Evolutionary conservation across 768 basidiomycete genomes (phyloP).

Genomic region (Neoboletus subvelutipes): DNA sequence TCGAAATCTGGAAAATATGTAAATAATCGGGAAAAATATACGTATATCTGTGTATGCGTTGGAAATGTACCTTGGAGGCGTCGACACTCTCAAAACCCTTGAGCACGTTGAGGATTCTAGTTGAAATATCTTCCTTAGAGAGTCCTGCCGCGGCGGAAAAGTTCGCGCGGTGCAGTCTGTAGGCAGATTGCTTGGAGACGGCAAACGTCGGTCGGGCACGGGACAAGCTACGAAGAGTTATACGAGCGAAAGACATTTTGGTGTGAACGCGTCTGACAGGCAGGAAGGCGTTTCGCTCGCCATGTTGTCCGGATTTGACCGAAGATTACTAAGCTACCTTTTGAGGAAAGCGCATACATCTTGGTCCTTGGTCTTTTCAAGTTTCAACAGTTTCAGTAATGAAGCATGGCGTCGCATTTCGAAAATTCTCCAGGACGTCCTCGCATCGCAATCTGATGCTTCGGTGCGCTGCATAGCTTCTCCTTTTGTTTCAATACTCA

Average conservation of each 20-base stretch:
- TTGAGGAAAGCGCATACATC: not conserved
- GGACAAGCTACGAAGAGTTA: constrained; percentile 33
- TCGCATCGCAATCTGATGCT: constrained; percentile 94
- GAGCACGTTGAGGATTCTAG: constrained; percentile 29
- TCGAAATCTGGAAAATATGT: constrained; percentile 51
- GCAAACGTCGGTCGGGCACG: constrained; percentile 29
- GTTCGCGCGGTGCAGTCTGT: constrained; percentile 32
- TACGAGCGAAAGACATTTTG: constrained; percentile 36
- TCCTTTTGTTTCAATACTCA: constrained; percentile 4
- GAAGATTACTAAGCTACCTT: constrained; percentile 9
- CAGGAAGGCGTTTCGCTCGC: not conserved
- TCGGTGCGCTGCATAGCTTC: constrained; percentile 48
- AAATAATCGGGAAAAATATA: constrained; percentile 32
- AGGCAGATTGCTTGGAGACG: constrained; percentile 29
- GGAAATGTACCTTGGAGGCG: constrained; percentile 24
- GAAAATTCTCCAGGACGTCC: constrained; percentile 88
- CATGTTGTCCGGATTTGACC: constrained; percentile 28
- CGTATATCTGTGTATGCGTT: not conserved
- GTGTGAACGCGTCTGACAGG: constrained; percentile 21
- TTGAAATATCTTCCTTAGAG: constrained; percentile 25
- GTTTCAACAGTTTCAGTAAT: constrained; percentile 43
- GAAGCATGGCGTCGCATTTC: constrained; percentile 94
- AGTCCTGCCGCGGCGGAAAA: constrained; percentile 29
- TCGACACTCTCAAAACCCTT: constrained; percentile 35
- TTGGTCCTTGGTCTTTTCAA: not conserved